phyloP scores from a whole-genome alignment of 2,329 filamentous ascomycete species.

The Trichoderma pleuroti region DNA sequence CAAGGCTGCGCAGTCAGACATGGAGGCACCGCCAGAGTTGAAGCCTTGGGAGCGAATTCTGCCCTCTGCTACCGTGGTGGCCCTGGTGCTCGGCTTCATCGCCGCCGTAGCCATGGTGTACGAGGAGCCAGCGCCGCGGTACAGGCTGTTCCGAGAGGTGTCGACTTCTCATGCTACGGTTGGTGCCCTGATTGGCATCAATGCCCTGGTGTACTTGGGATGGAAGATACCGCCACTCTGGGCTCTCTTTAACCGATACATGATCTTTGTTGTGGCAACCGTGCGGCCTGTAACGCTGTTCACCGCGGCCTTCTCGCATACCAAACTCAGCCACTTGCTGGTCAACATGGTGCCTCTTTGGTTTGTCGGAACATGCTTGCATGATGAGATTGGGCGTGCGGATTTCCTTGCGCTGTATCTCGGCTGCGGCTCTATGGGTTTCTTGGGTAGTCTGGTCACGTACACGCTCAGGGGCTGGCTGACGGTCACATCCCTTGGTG shows the following conservation, averaged over 20 bases:
- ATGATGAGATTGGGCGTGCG: constrained; percentile 67
- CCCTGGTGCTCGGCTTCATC: constrained; percentile 43
- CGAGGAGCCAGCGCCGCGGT: constrained; percentile 48
- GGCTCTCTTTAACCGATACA: constrained; percentile 64
- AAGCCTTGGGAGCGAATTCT: constrained; percentile 49
- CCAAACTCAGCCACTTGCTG: constrained; percentile 55
- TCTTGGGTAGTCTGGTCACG: constrained; percentile 53
- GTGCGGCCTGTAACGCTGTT: constrained; percentile 61
- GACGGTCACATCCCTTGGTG: constrained; percentile 57
- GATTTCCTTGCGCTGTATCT: constrained; percentile 67
- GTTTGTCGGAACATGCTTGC: constrained; percentile 63
- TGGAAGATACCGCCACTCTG: constrained; percentile 66
- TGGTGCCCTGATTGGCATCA: constrained; percentile 56
- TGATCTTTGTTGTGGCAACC: constrained; percentile 61
- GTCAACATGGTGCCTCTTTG: constrained; percentile 64
- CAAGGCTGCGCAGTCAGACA: constrained; percentile 47
- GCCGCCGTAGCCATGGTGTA: constrained; percentile 48
- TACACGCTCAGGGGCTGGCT: constrained; percentile 47
- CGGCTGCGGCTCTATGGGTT: constrained; percentile 54
- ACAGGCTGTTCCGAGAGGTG: constrained; percentile 57
- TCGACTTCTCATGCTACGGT: constrained; percentile 63
- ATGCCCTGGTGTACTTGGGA: constrained; percentile 51
- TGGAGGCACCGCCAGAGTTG: constrained; percentile 52
- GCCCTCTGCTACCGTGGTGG: constrained; percentile 50
- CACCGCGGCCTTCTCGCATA: constrained; percentile 67